Evolutionary conservation across 2,329 filamentous ascomycete genomes (phyloP).

Genomic region (Verticillium alfalfae): DNA sequence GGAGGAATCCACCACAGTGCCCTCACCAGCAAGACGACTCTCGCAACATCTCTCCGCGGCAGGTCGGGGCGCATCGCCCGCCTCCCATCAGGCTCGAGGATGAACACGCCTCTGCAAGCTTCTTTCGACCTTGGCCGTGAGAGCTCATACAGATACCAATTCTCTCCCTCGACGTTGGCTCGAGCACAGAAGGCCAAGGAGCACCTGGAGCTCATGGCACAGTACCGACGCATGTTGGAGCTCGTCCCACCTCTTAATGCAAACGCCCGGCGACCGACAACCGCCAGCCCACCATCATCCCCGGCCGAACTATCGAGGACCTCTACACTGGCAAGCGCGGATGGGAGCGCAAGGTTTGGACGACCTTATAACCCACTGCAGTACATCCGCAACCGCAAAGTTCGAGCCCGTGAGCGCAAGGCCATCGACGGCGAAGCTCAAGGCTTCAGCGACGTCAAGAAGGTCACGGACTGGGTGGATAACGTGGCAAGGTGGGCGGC

Average conservation of each 20-base stretch:
- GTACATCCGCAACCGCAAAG: slow-evolving; percentile 83
- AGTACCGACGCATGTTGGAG: slow-evolving; percentile 77
- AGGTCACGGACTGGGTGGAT: slow-evolving; percentile 73
- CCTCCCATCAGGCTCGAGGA: slow-evolving; percentile 27
- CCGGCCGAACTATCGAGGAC: slow-evolving; percentile 25
- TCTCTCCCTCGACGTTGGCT: slow-evolving; percentile 74
- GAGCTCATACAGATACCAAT: slow-evolving; percentile 52
- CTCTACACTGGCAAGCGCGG: slow-evolving; percentile 21
- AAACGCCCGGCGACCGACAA: slow-evolving; percentile 26
- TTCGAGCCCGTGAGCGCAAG: slow-evolving; percentile 72
- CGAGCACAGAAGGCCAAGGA: slow-evolving; percentile 80
- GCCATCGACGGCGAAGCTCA: slow-evolving; percentile 68
- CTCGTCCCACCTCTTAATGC: slow-evolving; percentile 67
- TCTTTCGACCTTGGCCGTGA: slow-evolving; percentile 39
- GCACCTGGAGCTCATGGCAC: slow-evolving; percentile 78
- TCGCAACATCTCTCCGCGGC: slow-evolving; percentile 54
- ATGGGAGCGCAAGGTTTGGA: slow-evolving; percentile 41
- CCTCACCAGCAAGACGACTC: too few relatives aligned
- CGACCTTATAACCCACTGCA: slow-evolving; percentile 87
- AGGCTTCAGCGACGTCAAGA: slow-evolving; percentile 70
- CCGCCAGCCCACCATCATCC: slow-evolving; percentile 33
- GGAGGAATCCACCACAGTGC: too few relatives aligned
- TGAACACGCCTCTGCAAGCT: slow-evolving; percentile 40
- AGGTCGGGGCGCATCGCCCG: slow-evolving; percentile 32
- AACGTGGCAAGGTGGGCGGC: slow-evolving; percentile 49